These are phyloP conservation scores for Actinidia polygama DNA, from an alignment of 179 eudicot species.

Conservation along the genomic window DNA sequence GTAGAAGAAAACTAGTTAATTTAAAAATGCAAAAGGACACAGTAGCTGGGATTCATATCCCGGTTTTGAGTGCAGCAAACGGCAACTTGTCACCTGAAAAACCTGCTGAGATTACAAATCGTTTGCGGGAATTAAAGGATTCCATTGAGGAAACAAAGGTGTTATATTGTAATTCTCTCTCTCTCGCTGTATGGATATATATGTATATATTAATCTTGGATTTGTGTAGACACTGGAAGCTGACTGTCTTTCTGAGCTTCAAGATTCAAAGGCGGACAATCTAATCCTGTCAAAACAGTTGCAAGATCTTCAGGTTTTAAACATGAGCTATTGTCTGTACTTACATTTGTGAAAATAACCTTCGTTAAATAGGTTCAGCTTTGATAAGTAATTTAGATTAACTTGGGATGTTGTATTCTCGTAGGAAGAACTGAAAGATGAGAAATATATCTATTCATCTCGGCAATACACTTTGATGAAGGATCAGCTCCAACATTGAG, in stretches of 20 bases:
- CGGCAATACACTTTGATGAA: slow-evolving; percentile 70
- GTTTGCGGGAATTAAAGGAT: slow-evolving; percentile 72
- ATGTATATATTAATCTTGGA: slow-evolving; percentile 13
- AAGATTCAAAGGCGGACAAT: slow-evolving; percentile 84
- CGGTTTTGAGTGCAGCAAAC: slow-evolving; percentile 55
- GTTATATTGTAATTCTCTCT: slow-evolving; percentile 14
- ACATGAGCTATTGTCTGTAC: not conserved
- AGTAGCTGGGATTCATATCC: slow-evolving; percentile 61
- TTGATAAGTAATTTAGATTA: no score
- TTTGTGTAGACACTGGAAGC: slow-evolving; percentile 73
- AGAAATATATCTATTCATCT: slow-evolving; percentile 64
- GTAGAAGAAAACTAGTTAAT: slow-evolving; percentile 87
- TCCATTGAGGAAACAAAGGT: slow-evolving; percentile 92
- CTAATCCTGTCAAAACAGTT: slow-evolving; percentile 68
- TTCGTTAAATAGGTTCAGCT: no score
- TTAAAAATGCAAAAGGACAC: slow-evolving; percentile 81
- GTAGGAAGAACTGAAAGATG: slow-evolving; percentile 80
- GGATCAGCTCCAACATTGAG: slow-evolving; percentile 96
- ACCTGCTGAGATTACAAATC: slow-evolving; percentile 57
- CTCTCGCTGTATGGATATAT: not conserved
- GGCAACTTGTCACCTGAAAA: slow-evolving; percentile 78
- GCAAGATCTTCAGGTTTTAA: slow-evolving; percentile 78
- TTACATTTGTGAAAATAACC: no score
- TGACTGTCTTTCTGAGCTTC: slow-evolving; percentile 89
- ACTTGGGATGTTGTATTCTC: not conserved